These are phyloP conservation scores for Phytophthora quininea DNA, from an alignment of 352 stramenopile genomes.

Conservation along the genomic window DNA sequence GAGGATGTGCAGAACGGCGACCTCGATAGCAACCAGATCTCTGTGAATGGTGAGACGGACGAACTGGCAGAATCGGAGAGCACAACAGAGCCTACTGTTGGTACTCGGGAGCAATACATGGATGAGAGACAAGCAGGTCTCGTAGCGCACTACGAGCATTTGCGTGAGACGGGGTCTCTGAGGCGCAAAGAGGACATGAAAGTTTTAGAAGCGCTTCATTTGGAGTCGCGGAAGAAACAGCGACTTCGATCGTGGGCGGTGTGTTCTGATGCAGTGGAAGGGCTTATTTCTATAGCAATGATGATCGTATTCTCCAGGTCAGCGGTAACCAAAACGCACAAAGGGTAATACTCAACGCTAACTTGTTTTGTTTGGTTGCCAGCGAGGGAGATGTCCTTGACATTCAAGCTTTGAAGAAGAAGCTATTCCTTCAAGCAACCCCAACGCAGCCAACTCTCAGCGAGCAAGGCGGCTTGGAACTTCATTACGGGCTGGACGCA, in stretches of 20 bases:
- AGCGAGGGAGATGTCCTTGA: conserved; percentile 22
- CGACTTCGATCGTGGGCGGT: conserved; percentile 21
- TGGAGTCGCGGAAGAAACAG: conserved; percentile 29
- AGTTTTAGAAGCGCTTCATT: conserved; percentile 39
- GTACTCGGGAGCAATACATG: conserved; percentile 48
- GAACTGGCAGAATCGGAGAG: background rate
- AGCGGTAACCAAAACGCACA: background rate
- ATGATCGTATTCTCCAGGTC: conserved; percentile 34
- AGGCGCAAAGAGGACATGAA: conserved; percentile 46
- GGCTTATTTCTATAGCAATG: conserved; percentile 36
- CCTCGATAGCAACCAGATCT: conserved; percentile 5
- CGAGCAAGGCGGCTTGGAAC: conserved; percentile 19
- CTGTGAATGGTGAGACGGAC: background rate
- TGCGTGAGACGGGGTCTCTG: conserved; percentile 38
- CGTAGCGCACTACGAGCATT: conserved; percentile 52
- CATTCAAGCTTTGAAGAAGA: conserved; percentile 28
- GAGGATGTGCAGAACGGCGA: background rate
- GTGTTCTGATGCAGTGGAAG: conserved; percentile 40
- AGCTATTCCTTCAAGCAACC: conserved; percentile 23
- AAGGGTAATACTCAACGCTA: background rate
- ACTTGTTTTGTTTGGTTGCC: conserved; percentile 7
- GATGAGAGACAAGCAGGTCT: conserved; percentile 46
- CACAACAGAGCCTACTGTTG: background rate
- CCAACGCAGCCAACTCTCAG: background rate
- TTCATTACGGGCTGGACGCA: conserved; percentile 30